Evolutionary conservation across 192 early-diverging fungal genomes (phyloP), one percentile per base, ranked within the genome.

Genomic region (Coemansia sp.): DNA sequence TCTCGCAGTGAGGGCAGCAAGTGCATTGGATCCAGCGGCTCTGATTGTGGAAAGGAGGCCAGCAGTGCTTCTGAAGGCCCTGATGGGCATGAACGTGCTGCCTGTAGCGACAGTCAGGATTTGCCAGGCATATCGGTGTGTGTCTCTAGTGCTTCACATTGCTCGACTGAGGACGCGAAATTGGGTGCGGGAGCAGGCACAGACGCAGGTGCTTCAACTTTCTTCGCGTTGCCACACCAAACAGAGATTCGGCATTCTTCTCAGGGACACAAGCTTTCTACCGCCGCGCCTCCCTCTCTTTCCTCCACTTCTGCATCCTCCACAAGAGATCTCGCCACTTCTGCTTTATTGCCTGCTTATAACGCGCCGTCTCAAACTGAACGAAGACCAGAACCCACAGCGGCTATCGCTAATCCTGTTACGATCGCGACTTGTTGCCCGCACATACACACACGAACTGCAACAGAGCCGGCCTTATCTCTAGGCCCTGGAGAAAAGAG

Each of bases 211-310:
- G 32, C 21, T 57, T 30, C 56, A 31, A 38, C 56, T 9, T 28
- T 21, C 28, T 50, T 49, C 51, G 26, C 31, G 19, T 41, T 54
- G 61, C 61, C 61, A 63, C 61, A 63, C 27, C 30, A 30, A 12
- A 25, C 38, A 28, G 60, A 50, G 38, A 32, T 22, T n/a, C 16
- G 31, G 60, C 51, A 62, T 62, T 62, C 50, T 64, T 64, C 62
- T 55, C 52, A 22, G 26, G 34, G n/a, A n/a, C 62, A 64, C n/a
- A 23, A 18, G 38, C 38, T 48, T 54, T 56, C 62, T 48, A 48
- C 54, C 54, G 44, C 41, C 41, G 60, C 60, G 54, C 63, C 47
- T 57, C 63, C 38, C 53, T 31, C 30, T 65, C 56, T 55, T 48
- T 50, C 31, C 41, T 34, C 58, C n/a, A 22, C 62, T 56, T 21